phyloP scores from a whole-genome alignment of 306 rosid genomes.

The Sesbania bispinosa region DNA sequence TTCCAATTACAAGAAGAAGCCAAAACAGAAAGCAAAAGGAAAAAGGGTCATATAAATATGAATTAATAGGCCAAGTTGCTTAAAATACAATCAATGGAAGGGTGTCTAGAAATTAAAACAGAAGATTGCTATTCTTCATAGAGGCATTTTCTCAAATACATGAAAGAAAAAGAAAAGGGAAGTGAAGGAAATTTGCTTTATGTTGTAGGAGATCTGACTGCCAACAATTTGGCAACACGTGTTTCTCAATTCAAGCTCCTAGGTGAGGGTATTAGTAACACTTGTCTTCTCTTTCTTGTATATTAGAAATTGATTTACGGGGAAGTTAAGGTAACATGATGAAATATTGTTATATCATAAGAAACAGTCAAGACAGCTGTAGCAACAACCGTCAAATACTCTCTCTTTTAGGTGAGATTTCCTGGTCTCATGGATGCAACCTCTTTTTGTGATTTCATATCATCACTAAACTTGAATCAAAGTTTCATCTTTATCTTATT shows the following conservation, averaged over 20 bases:
- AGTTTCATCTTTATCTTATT: slow-evolving; percentile 22
- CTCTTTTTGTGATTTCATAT: background rate
- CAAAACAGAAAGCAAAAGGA: background rate
- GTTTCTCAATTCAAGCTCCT: background rate
- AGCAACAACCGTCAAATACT: slow-evolving; percentile 13
- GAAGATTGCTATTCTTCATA: slow-evolving; percentile 6
- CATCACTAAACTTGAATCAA: slow-evolving; percentile 20
- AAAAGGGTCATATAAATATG: slow-evolving; percentile 8
- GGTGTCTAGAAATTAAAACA: background rate
- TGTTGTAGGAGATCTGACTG: background rate
- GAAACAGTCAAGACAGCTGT: slow-evolving; percentile 50
- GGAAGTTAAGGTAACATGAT: slow-evolving; percentile 45
- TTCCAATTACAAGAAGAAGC: background rate
- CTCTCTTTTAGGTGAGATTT: slow-evolving; percentile 10
- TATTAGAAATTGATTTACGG: slow-evolving; percentile 36
- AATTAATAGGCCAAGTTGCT: slow-evolving; percentile 27
- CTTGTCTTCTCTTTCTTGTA: slow-evolving; percentile 19
- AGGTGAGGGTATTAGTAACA: slow-evolving; percentile 21
- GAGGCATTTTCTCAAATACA: slow-evolving; percentile 19
- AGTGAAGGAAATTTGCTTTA: slow-evolving; percentile 21
- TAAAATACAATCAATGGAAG: slow-evolving; percentile 24
- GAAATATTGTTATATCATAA: slow-evolving; percentile 3
- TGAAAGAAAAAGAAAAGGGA: slow-evolving; percentile 6
- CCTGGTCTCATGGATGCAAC: background rate
- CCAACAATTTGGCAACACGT: slow-evolving; percentile 29